A percentile compares a stretch with the other conserved stretches of the same genome.
These are phyloP conservation scores for Mycena sp. DNA, from an alignment of 1,284 basidiomycete genomes.

Conservation along the genomic window DNA sequence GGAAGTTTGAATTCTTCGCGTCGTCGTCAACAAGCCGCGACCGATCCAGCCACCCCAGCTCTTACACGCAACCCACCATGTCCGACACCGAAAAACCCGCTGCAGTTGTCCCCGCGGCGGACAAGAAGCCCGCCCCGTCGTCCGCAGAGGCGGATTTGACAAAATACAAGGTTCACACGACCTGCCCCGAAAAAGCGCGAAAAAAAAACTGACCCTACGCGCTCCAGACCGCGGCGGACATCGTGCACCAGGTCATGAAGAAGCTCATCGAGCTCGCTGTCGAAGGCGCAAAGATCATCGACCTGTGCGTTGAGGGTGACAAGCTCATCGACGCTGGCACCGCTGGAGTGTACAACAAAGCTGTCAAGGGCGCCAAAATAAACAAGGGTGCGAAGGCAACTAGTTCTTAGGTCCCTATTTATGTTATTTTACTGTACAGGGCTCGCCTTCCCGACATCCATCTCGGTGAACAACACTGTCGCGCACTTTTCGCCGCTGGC, in stretches of 20 bases:
- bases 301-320: constrained; percentile 94
- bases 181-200: constrained; percentile 19
- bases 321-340: constrained; percentile 90
- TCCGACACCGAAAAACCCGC: constrained; percentile 59
- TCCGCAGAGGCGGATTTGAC: constrained; percentile 80
- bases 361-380: constrained; percentile 87
- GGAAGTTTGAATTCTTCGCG: constrained; percentile 7
- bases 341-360: constrained; percentile 89
- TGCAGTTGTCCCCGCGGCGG: constrained; percentile 47
- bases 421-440: constrained; percentile 55
- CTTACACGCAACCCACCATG: constrained; percentile 49
- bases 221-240: constrained; percentile 85
- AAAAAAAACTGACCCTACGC: constrained; percentile 32
- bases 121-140: constrained; percentile 57
- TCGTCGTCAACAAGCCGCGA: constrained; percentile 7
- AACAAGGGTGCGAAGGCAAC: constrained; percentile 73
- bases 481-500: constrained; percentile 85
- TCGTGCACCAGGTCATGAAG: constrained; percentile 88
- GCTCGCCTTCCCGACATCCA: constrained; percentile 92
- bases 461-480: constrained; percentile 93
- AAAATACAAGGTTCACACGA: constrained; percentile 76
- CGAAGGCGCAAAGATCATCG: constrained; percentile 89
- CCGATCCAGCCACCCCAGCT: neutral
- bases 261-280: constrained; percentile 81
- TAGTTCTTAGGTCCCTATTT: constrained; percentile 8